A percentile compares a stretch with the other conserved stretches of the same genome.
Evolutionary conservation across 148 eudicot species (phyloP).

Genomic region (Salicornia ramosissima): DNA sequence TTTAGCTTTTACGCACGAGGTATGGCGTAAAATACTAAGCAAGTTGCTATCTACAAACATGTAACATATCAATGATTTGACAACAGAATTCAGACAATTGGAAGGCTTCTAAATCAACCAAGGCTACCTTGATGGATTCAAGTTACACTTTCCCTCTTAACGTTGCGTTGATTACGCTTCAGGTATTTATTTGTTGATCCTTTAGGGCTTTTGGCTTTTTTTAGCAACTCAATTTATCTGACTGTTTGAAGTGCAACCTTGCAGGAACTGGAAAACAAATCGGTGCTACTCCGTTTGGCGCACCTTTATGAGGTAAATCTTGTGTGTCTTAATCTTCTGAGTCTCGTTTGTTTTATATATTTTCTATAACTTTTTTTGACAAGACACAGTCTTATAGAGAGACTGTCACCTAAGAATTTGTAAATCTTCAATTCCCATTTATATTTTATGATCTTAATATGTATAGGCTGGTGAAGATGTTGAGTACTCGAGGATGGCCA

Average conservation of each 20-base stretch:
- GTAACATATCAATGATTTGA: conserved; percentile 1
- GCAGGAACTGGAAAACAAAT: conserved; percentile 70
- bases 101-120: conserved; percentile 50
- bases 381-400: too few relatives aligned
- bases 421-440: too few relatives aligned
- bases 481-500: conserved; percentile 51
- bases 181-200: conserved; percentile 35
- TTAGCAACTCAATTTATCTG: neutral
- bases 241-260: conserved; percentile 9
- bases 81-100: conserved; percentile 52
- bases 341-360: neutral
- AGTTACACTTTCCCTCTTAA: conserved; percentile 66
- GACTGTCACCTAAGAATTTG: too few relatives aligned
- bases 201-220: neutral
- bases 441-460: conserved; percentile 18
- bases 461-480: conserved; percentile 72
- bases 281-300: conserved; percentile 71
- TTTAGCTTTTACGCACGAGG: conserved; percentile 79
- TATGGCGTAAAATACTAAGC: conserved; percentile 13
- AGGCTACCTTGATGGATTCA: conserved; percentile 56
- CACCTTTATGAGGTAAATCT: conserved; percentile 74
- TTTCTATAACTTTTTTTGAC: too few relatives aligned
- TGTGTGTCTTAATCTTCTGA: neutral
- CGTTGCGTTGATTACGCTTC: conserved; percentile 81
- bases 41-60: neutral